Conservation (phyloP, 2,329 filamentous ascomycete genomes). For the Graphilbum ipis-grandicollis region DNA sequence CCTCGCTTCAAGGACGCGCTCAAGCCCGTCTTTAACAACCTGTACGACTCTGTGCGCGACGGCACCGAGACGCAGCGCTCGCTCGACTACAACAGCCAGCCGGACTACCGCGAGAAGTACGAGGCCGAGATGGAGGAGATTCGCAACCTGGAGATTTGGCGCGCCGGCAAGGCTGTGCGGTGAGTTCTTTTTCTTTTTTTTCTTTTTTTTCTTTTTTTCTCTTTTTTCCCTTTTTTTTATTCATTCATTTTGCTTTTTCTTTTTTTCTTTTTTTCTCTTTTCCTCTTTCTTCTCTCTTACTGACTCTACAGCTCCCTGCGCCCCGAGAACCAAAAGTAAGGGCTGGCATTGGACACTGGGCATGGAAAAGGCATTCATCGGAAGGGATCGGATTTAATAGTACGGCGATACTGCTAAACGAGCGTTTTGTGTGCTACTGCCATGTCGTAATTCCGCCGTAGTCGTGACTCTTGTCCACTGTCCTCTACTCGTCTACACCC, state of each 20-base stretch:
- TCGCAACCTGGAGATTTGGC: slow-evolving; percentile 96
- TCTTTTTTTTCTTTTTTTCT: background rate
- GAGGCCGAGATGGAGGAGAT: slow-evolving; percentile 99
- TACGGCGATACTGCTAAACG: too few relatives aligned
- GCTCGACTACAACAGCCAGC: slow-evolving; percentile 90
- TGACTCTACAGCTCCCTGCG: slow-evolving; percentile 43
- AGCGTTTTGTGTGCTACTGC: too few relatives aligned
- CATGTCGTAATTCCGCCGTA: too few relatives aligned
- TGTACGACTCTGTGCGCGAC: slow-evolving; percentile 84
- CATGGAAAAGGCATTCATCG: too few relatives aligned
- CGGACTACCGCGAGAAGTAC: slow-evolving; percentile 93
- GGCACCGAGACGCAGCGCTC: slow-evolving; percentile 92
- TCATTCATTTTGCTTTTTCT: slow-evolving; percentile 16
- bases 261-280: slow-evolving; percentile 13
- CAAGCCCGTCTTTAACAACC: slow-evolving; percentile 96
- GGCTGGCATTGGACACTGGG: background rate
- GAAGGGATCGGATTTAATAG: too few relatives aligned
- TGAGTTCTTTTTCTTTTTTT: slow-evolving; percentile 17
- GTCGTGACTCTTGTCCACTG: too few relatives aligned
- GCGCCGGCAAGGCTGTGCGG: slow-evolving; percentile 93
- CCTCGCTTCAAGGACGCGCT: slow-evolving; percentile 93
- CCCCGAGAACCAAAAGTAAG: slow-evolving; percentile 72
- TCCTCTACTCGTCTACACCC: too few relatives aligned
- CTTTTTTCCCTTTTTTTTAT: too few relatives aligned
- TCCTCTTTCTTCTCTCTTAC: too few relatives aligned